Percentiles rank a stretch among this genome's conserved stretches.
Conservation (phyloP, 2,329 filamentous ascomycete genomes). For the Fusarium pseudonygamai region DNA sequence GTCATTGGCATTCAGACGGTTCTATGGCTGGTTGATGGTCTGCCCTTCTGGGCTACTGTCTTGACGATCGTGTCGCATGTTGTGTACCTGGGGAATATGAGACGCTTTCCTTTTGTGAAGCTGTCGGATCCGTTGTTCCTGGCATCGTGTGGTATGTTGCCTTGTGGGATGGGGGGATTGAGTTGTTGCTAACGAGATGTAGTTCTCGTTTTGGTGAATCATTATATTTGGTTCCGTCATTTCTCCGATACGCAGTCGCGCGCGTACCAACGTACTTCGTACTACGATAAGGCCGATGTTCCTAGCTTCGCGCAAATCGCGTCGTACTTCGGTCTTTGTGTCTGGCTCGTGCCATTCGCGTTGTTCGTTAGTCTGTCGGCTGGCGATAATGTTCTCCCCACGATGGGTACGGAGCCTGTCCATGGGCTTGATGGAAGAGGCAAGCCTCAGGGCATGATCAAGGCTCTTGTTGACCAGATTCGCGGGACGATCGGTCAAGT, state of each 20-base stretch:
- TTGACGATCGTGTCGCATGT: conserved; percentile 84
- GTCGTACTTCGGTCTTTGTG: conserved; percentile 93
- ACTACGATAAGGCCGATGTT: conserved; percentile 70
- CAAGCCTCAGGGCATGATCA: conserved; percentile 71
- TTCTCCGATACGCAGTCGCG: conserved; percentile 75
- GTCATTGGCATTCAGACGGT: conserved; percentile 79
- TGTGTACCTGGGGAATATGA: conserved; percentile 89
- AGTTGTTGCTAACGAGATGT: conserved; percentile 1
- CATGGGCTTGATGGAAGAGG: conserved; percentile 57
- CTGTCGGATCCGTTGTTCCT: conserved; percentile 89
- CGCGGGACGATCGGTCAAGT: conserved; percentile 62
- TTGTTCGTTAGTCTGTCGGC: conserved; percentile 95
- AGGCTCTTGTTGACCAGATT: conserved; percentile 69
- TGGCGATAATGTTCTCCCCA: conserved; percentile 93
- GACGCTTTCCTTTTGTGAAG: conserved; percentile 79
- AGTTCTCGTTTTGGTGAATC: conserved; percentile 87
- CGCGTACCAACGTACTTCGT: conserved; percentile 67
- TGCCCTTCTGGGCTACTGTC: conserved; percentile 78
- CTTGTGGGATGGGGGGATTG: rapidly evolving
- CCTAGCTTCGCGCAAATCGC: conserved; percentile 95
- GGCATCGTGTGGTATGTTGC: conserved; percentile 75
- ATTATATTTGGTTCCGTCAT: conserved; percentile 95
- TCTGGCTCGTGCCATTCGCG: conserved; percentile 96
- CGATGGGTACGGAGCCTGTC: conserved; percentile 76
- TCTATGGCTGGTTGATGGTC: conserved; percentile 83